Percentiles rank a stretch among this genome's conserved stretches.
phyloP scores from a whole-genome alignment of 495 filamentous ascomycete genomes.

The Podospora comata region DNA sequence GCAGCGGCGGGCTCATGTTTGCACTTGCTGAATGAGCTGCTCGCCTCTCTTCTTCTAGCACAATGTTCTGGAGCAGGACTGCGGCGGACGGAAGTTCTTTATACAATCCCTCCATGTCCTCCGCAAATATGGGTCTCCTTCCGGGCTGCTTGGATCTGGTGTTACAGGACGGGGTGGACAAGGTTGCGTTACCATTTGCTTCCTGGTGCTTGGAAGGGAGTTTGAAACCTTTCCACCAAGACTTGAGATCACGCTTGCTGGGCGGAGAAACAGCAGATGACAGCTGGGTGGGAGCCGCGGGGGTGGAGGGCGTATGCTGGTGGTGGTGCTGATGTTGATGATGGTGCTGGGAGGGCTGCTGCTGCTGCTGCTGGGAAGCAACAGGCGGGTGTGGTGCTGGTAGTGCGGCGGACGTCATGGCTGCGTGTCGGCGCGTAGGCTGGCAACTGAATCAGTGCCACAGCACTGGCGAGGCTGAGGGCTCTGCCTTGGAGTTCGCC shows the following conservation, averaged over 20 bases:
- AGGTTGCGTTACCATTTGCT: slow-evolving; percentile 61
- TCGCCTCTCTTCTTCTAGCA: slow-evolving; percentile 17
- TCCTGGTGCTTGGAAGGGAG: slow-evolving; percentile 71
- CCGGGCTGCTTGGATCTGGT: slow-evolving; percentile 15
- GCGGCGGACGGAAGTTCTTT: slow-evolving; percentile 21
- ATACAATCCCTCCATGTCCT: slow-evolving; percentile 25
- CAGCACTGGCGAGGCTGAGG: slow-evolving; percentile 18
- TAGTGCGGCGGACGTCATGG: slow-evolving; percentile 35
- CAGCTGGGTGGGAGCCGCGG: slow-evolving; percentile 20
- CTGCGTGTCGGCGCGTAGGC: slow-evolving; percentile 25
- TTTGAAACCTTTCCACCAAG: slow-evolving; percentile 92
- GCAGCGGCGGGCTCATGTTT: slow-evolving; percentile 24
- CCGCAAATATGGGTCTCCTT: slow-evolving; percentile 19
- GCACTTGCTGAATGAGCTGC: slow-evolving; percentile 34
- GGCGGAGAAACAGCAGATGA: slow-evolving; percentile 54
- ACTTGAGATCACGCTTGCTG: slow-evolving; percentile 75
- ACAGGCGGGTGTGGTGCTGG: slow-evolving; percentile 20
- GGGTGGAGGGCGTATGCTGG: slow-evolving; percentile 19
- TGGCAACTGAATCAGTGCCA: slow-evolving; percentile 23
- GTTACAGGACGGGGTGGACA: slow-evolving; percentile 16
- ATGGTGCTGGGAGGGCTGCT: slow-evolving; percentile 12
- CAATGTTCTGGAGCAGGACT: slow-evolving; percentile 19
- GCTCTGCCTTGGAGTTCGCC: slow-evolving; percentile 16
- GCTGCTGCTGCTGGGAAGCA: slow-evolving; percentile 15
- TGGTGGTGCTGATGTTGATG: slow-evolving; percentile 9